These are phyloP conservation scores for Tetrapisispora taiwanensis DNA, from an alignment of 805 yeast species.

Conservation along the genomic window DNA sequence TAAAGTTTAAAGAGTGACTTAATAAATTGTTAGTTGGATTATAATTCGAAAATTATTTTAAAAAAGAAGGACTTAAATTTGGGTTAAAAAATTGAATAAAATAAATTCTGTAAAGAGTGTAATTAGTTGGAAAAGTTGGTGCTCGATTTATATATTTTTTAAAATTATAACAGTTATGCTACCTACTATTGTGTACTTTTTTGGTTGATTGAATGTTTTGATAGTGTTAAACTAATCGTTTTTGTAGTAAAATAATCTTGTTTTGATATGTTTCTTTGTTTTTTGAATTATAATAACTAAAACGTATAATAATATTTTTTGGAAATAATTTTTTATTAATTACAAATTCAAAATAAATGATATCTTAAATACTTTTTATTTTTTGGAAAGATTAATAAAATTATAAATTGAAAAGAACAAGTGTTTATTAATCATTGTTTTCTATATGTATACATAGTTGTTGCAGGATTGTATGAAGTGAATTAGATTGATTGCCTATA, in stretches of 20 bases:
- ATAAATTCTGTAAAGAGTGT: constrained; percentile 1
- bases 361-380: no score
- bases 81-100: not conserved
- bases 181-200: not conserved
- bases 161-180: constrained; percentile 3
- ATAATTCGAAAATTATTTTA: not conserved
- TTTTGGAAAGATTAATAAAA: no score
- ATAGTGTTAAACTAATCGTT: not conserved
- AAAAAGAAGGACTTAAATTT: constrained; percentile 4
- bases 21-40: not conserved
- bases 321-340: not conserved
- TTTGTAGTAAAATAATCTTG: not conserved
- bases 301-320: no score
- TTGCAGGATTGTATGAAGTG: no score
- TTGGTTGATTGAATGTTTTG: not conserved
- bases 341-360: no score
- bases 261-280: not conserved
- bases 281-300: no score
- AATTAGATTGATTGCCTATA: no score
- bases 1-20: constrained; percentile 1
- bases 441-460: no score
- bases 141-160: not conserved
- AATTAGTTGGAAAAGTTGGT: constrained; percentile 3
- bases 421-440: no score
- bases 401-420: no score